phyloP scores from a whole-genome alignment of 2,329 filamentous ascomycete species.

The Capronia americana region DNA sequence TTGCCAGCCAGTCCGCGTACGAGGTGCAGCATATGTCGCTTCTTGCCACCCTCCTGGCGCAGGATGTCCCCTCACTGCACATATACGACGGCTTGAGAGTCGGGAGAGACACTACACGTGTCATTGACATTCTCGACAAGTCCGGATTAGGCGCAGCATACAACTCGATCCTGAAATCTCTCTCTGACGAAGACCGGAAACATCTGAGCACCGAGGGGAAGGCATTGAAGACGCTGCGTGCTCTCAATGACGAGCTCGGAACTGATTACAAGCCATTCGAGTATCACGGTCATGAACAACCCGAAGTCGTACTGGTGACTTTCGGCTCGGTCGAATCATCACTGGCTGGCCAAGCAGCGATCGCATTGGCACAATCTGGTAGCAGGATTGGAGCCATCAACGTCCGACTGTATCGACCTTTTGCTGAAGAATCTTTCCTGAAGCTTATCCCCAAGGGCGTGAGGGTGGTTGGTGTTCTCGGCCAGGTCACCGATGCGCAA shows the following conservation, averaged over 20 bases:
- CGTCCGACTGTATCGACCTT: conserved; percentile 92
- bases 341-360: conserved; percentile 79
- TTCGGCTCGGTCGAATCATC: conserved; percentile 93
- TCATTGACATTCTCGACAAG: conserved; percentile 82
- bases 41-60: conserved; percentile 81
- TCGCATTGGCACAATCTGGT: conserved; percentile 73
- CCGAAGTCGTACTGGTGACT: conserved; percentile 84
- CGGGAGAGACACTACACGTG: conserved; percentile 78
- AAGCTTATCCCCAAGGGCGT: conserved; percentile 77
- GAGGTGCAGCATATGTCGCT: conserved; percentile 95
- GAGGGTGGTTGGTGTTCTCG: conserved; percentile 80
- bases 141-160: conserved; percentile 72
- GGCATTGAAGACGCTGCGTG: conserved; percentile 70
- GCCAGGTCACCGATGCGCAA: conserved; percentile 78
- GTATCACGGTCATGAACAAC: conserved; percentile 81
- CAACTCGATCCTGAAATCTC: conserved; percentile 67
- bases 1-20: conserved; percentile 83
- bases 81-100: conserved; percentile 86
- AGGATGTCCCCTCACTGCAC: conserved; percentile 80
- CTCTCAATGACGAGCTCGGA: conserved; percentile 88
- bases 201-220: conserved; percentile 74
- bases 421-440: conserved; percentile 93
- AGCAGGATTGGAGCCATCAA: conserved; percentile 85
- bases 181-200: conserved; percentile 70
- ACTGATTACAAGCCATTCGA: conserved; percentile 94